Evolutionary conservation across 1,139 yeast species (phyloP), one percentile per base, ranked within the genome.

Genomic region (Candida glucosophila): DNA sequence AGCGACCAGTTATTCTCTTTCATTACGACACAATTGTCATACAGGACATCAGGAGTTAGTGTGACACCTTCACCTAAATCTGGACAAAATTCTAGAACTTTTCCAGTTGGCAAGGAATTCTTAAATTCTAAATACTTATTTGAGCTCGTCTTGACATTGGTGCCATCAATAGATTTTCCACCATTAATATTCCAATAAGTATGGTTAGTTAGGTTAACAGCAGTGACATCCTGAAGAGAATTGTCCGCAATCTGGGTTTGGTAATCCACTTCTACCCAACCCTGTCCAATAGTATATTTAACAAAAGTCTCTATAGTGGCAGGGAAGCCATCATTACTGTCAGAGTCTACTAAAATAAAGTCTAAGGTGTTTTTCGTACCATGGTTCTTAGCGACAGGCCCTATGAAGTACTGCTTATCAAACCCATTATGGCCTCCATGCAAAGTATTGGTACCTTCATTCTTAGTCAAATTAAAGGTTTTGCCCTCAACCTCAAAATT

Each of bases 151-250:
- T 47, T 47, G 12, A 62, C 40, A 9, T 37, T 30, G 3, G 63
- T 52, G 6, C 61, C 65, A 27, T 61, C 58, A 14, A 56, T 55
- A 5, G 49, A 42, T 8, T 33, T 29, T 7, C 44, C 39, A 14
- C 43, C 44, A 14, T 54, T 39, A 19, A 57, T 37, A 41, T 68
- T 73, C 59, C 74, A 74, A 48, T 73, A 76, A 11, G 76, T 53
- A 44, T 77, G 86, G 48, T 77, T 77, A 25, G 83, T 74, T 46
- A 77, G 52, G 40, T 72, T 69, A 26, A 77, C 58, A 15, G 67
- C 55, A 3, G 85, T 74, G 25, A 66, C 55, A 20, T 55, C 49
- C 40, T 49, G 55, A 11, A 42, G 35, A 4, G 63, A 45, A n/a
- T 53, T 48, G 4, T 55, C 54, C 17, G 60, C 47, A 24, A 71